These are phyloP conservation scores for Raddia distichophylla DNA, from an alignment of 176 grass and related monocot species.

Conservation along the genomic window DNA sequence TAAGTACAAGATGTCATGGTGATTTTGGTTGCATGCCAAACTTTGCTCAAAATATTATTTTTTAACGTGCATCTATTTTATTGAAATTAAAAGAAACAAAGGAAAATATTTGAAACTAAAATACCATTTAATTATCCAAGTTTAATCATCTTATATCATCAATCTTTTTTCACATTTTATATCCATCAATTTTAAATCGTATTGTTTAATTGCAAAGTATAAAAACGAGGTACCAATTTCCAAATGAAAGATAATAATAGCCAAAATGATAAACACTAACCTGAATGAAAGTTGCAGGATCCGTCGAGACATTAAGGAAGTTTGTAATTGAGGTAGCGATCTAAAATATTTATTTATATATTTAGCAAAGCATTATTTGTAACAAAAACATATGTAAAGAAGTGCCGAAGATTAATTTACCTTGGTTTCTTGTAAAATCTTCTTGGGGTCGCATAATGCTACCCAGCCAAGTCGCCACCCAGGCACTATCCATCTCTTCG, in stretches of 20 bases:
- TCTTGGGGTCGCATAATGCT: conserved; percentile 45
- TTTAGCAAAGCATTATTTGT: background rate
- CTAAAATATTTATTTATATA: conserved; percentile 8
- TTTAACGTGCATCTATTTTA: background rate
- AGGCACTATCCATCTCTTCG: conserved; percentile 74
- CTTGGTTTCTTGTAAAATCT: conserved; percentile 52
- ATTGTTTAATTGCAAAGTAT: background rate
- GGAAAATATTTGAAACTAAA: background rate
- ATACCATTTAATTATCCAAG: background rate
- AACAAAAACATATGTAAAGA: background rate
- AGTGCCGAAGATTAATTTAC: conserved; percentile 3
- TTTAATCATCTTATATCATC: background rate
- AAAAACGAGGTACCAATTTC: background rate
- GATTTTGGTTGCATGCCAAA: background rate
- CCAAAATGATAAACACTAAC: conserved; percentile 20
- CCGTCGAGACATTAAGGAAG: conserved; percentile 64
- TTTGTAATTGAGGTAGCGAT: conserved; percentile 43
- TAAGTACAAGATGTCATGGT: background rate
- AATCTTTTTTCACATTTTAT: background rate
- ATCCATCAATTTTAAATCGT: background rate
- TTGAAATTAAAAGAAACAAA: background rate
- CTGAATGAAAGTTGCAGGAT: conserved; percentile 77
- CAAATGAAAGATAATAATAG: background rate
- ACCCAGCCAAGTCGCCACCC: conserved; percentile 84
- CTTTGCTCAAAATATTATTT: background rate